Evolutionary conservation across 192 early-diverging fungal species (phyloP).

Genomic region (Umbelopsis sp.): DNA sequence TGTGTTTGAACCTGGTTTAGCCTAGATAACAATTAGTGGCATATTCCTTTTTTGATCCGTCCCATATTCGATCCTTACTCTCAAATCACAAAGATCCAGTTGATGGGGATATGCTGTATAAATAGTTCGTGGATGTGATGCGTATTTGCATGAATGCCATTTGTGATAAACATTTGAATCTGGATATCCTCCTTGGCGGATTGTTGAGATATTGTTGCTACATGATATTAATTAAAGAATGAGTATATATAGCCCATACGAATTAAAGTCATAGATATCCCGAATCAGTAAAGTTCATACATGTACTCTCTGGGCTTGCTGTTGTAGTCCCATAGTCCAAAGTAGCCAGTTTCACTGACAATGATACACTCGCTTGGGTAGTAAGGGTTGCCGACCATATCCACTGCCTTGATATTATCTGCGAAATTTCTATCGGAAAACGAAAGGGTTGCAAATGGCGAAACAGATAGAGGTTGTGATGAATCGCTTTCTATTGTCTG

Average conservation of each 20-base stretch:
- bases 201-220: not conserved
- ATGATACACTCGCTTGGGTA: not conserved
- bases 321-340: not conserved
- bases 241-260: not conserved
- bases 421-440: not conserved
- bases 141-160: constrained; percentile 13
- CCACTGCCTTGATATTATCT: not conserved
- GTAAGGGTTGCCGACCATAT: not conserved
- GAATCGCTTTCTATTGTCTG: not conserved
- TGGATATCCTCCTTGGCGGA: not conserved
- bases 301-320: not conserved
- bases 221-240: not conserved
- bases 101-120: not conserved
- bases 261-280: not conserved
- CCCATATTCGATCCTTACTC: not conserved
- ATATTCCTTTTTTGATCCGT: not conserved
- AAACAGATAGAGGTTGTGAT: not conserved
- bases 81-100: not conserved
- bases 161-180: not conserved
- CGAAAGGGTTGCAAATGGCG: not conserved
- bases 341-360: not conserved
- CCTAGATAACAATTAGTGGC: not conserved
- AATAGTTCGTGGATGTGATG: not conserved
- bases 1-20: not conserved
- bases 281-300: not conserved